Conservation (phyloP, 1,284 basidiomycete species). For the Tilletiopsis washingtonensis region DNA sequence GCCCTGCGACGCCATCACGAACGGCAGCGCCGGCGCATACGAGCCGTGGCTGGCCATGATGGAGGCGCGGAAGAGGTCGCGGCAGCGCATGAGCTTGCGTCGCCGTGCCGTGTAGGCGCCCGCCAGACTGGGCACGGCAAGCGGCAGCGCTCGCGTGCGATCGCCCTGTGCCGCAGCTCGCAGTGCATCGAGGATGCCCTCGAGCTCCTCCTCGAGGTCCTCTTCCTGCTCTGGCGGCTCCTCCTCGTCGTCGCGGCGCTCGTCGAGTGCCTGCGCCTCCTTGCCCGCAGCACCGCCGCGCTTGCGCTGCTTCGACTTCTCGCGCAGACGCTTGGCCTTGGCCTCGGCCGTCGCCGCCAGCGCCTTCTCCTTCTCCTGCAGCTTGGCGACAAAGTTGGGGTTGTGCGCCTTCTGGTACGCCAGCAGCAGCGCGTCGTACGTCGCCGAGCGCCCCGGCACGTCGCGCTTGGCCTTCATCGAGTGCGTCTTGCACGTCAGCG, state of each 20-base stretch:
- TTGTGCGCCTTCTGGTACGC: constrained; percentile 91
- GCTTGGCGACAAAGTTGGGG: constrained; percentile 80
- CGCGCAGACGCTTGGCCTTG: constrained; percentile 14
- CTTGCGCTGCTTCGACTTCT: constrained; percentile 25
- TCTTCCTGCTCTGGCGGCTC: constrained; percentile 13
- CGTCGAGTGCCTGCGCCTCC: background rate
- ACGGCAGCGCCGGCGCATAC: too few species aligned
- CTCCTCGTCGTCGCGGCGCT: constrained; percentile 1
- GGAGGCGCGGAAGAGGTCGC: constrained; percentile 22
- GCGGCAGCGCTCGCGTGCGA: constrained; percentile 29
- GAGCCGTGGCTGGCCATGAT: too few species aligned
- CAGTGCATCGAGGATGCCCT: constrained; percentile 21
- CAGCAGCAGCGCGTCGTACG: constrained; percentile 68
- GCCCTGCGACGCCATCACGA: too few species aligned
- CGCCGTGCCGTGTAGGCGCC: constrained; percentile 30
- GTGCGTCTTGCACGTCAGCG: constrained; percentile 95
- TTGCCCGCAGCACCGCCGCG: constrained; percentile 6
- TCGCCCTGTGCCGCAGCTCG: constrained; percentile 21
- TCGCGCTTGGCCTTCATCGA: constrained; percentile 93
- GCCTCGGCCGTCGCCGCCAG: constrained; percentile 35
- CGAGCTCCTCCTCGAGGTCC: constrained; percentile 32
- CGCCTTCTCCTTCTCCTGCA: constrained; percentile 57
- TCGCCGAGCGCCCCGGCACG: constrained; percentile 74
- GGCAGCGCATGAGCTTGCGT: constrained; percentile 26
- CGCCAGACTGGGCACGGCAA: constrained; percentile 29